Evolutionary conservation across 164 flowering plant species (phyloP), one percentile per base, ranked within the genome.

Genomic region (Warburgia ugandensis): DNA sequence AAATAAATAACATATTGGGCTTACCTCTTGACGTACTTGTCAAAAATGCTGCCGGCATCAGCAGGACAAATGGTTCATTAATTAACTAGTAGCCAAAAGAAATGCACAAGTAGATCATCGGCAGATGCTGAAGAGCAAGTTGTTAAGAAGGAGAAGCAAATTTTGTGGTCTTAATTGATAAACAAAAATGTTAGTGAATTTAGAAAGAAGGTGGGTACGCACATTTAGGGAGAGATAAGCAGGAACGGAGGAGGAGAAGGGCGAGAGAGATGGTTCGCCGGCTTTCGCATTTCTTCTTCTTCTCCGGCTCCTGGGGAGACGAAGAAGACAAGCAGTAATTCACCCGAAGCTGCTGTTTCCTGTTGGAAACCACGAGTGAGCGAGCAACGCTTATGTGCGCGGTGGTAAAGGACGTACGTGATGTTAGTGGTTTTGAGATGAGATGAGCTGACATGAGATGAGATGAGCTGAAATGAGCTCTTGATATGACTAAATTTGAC

Each of bases 21-120:
- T 59, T 62, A 84, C 96, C 68, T 88, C 57, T 84, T 88, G 45
- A 88, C 72, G 36, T 88, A 88, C 41, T 82, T 84, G 48, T 84
- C 88, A 6, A 79, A 65, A 30, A 73, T 6, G 63, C 75, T 54
- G 13, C 68, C 81, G 0, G 88, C 87, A 16, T 44, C 36, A 38
- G 84, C 87, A 45, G 6, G 5, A 4, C 16, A 13, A 25, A 26
- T 16, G 29, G 2, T 11, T 45, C 8, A 25, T 19, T 25, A 16
- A 11, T 10, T 2, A 45, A 22, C 1, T 12, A 11, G 25, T 1
- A 25, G 19, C 26, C n/a, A 38, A 14, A 1, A 12, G 6, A 3
- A 21, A 12, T 38, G n/a, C 46, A 20, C 13, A 43, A 25, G 26
- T 22, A 27, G 20, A 43, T 17, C 26, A 27, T 13, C 10, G 3